These are phyloP conservation scores for Curvularia spicifera DNA, from an alignment of 2,329 filamentous ascomycete genomes.

Conservation along the genomic window DNA sequence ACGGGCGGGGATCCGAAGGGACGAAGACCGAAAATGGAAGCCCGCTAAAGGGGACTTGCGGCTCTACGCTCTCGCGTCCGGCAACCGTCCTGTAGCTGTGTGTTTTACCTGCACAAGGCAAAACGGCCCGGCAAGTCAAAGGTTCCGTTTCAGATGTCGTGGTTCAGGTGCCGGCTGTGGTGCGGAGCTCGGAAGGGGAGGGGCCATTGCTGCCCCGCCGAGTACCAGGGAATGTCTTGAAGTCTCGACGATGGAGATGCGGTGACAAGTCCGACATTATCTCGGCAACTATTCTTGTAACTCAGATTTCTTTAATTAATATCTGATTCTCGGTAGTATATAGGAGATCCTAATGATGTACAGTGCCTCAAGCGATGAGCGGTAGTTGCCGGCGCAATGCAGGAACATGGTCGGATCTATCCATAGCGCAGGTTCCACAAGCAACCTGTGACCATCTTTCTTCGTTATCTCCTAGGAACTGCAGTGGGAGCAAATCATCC, in stretches of 20 bases:
- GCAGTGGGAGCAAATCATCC: not conserved
- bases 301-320: not conserved
- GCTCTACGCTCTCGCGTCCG: constrained; percentile 32
- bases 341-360: not conserved
- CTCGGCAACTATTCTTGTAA: not conserved
- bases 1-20: constrained; percentile 35
- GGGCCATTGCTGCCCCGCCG: constrained; percentile 30
- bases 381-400: constrained; percentile 11
- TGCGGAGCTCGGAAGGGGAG: constrained; percentile 40
- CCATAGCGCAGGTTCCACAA: constrained; percentile 15
- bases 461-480: constrained; percentile 1
- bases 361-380: not conserved
- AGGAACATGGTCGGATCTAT: constrained; percentile 15
- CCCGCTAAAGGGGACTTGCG: constrained; percentile 24
- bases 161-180: constrained; percentile 22
- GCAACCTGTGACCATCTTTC: not conserved
- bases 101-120: constrained; percentile 20
- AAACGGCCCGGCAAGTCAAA: constrained; percentile 19
- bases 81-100: constrained; percentile 12
- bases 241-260: constrained; percentile 19
- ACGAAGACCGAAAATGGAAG: constrained; percentile 32
- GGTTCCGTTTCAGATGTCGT: constrained; percentile 27
- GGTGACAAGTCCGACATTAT: constrained; percentile 15
- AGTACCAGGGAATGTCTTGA: constrained; percentile 9
- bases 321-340: not conserved